phyloP scores from a whole-genome alignment of 2,329 filamentous ascomycete genomes.

The Scedosporium minutisporum region DNA sequence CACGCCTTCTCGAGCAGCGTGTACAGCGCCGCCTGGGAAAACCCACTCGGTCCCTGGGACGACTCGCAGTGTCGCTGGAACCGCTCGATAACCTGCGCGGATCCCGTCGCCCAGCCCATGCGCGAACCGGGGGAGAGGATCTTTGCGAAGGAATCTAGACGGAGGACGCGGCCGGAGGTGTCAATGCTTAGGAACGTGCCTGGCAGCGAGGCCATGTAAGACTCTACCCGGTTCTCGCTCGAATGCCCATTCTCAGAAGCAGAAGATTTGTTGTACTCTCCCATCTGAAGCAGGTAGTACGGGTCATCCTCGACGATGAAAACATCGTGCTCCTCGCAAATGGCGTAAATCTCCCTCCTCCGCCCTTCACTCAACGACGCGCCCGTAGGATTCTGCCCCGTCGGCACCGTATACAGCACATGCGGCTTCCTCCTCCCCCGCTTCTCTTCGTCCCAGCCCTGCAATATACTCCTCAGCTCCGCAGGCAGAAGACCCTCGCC shows the following conservation, averaged over 20 bases:
- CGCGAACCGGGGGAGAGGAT: constrained; percentile 76
- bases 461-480: constrained; percentile 40
- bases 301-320: constrained; percentile 89
- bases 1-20: constrained; percentile 89
- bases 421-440: constrained; percentile 43
- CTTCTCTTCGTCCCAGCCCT: constrained; percentile 35
- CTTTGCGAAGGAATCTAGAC: constrained; percentile 90
- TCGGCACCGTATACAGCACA: constrained; percentile 53
- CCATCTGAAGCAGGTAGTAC: constrained; percentile 90
- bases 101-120: constrained; percentile 81
- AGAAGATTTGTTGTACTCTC: constrained; percentile 50
- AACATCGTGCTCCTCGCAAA: constrained; percentile 76
- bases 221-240: constrained; percentile 44
- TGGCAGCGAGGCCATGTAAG: constrained; percentile 54
- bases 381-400: constrained; percentile 85
- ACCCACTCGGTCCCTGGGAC: constrained; percentile 76
- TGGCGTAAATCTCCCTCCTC: constrained; percentile 61
- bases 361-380: constrained; percentile 64
- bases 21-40: constrained; percentile 75
- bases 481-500: constrained; percentile 43
- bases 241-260: constrained; percentile 52
- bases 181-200: constrained; percentile 76
- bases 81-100: constrained; percentile 72
- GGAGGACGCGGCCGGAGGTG: constrained; percentile 76
- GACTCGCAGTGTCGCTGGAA: constrained; percentile 77